Base-by-base conservation (phyloP, 2,329 filamentous ascomycete species). In the Aspergillus caelatus region DNA sequence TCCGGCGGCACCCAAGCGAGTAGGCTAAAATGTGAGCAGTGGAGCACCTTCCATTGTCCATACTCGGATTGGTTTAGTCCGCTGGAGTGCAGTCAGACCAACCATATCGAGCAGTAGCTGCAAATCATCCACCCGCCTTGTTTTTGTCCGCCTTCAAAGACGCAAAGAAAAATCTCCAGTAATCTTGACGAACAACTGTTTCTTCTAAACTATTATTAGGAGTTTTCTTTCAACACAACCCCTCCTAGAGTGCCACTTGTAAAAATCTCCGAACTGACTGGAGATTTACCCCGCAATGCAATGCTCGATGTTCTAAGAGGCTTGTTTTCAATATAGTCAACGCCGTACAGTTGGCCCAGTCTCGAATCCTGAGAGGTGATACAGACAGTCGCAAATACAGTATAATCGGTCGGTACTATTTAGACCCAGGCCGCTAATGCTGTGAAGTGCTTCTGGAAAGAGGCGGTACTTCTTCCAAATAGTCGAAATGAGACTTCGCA, bases 281-380 rank as follows among this genome's bases (percentile, higher is more conserved):
- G 36, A 50, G 26, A 60, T 56, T 58, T 66, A 67, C 63, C 65
- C 65, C 65, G 64, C 65, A 67, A 64, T 67, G 52, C 52, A 54
- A 54, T 36, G 61, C 57, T 61, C 53, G 56, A 65, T 52, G 46
- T 30, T 52, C 56, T 43, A 57, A 64, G 60, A 50, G 55, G 62
- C 55, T 52, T 62, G 56, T 55, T 52, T 45, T 43, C n/a, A 48
- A 34, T 30, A 48, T 32, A 43, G 26, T 30, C 52, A 45, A 28
- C 28, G 48, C 39, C 21, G 21, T 48, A 21, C 62, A n/a, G 28
- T 32, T 19, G 48, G 21, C 45, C 45, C 12, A 48, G 45, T 23
- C 45, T 48, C 45, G 21, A 48, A 52, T 19, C 28, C 28, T 32
- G 14, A 2, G 46, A 52, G 19, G 54, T 48, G 39, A 56, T 19